Evolutionary conservation across 352 stramenopile genomes (phyloP), one percentile per base, ranked within the genome.

Genomic region (Phytophthora pseudosyringae): DNA sequence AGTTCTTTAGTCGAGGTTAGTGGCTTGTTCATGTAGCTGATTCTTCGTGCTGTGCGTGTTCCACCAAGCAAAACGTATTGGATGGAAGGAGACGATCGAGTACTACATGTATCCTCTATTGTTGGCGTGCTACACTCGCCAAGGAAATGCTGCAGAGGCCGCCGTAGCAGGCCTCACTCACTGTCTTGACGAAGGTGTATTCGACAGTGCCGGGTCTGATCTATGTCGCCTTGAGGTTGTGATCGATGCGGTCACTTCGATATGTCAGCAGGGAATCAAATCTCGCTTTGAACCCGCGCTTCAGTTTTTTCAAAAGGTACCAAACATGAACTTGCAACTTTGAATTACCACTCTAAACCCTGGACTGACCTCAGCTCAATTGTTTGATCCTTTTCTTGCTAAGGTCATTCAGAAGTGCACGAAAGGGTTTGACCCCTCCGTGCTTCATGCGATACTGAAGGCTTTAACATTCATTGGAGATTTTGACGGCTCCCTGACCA

Each of bases 41-140:
- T n/a, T 21, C 16, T 48, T 26, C 6, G 8, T 35, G n/a, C 9
- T 29, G 11, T 53, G 49, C 28, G 4, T 47, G 39, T 55, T 59
- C 9, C n/a, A 28, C 56, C 5, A 63, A 75, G 62, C 55, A 29
- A 67, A 59, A 59, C 5, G 44, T 35, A 26, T 68, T 43, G 46
- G 58, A 29, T 71, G 63, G 56, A 64, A 69, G 15, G 67, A 75
- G 36, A 71, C 69, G 9, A 52, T 83, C 2, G 85, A 90, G 31
- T 90, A 91, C 31, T 93, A 91, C 59, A 69, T 94, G 48, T 96
- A 85, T 48, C 84, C 85, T 33, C 50, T 94, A n/a, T 55, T 95
- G 11, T 32, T 93, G 10, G 81, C 84, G 4, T 94, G 86, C 59
- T 92, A 91, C 61, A 93, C 76, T 44, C 76, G 86, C 6, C 86